Evolutionary conservation across 2,329 filamentous ascomycete genomes (phyloP), one percentile per base, ranked within the genome.

Genomic region (Raffaelea albimanens): DNA sequence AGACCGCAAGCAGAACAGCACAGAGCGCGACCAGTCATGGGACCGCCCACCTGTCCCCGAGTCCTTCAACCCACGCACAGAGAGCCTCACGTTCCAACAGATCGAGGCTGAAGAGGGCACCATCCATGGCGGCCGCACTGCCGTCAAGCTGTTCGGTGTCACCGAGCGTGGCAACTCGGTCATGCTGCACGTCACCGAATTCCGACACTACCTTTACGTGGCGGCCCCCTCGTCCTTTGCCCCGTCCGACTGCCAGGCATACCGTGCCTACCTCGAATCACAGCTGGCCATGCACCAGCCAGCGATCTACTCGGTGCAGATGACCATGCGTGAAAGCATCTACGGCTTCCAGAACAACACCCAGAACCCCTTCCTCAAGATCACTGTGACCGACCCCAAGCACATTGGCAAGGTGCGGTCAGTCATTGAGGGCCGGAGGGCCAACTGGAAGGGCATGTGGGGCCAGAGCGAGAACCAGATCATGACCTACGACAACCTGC

Each of bases 1-100:
- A 21, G 85, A 83, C 19, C 72, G 94, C 56, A 95, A 90, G 71
- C 76, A 87, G 58, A 87, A 77, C 65, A 97, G 94, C 65, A 76
- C 86, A 2, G 93, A 98, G 62, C 94, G 83, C 63, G 91, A 97
- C 63, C 93, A 98, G 65, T 77, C 87, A 61, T 98, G 93, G 94
- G 82, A 84, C 42, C 72, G 77, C 1, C 77, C 77, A 5, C 71
- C 74, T 0, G 43, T 66, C 0, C 68, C 78, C 4, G 63, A 61
- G n/a, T 63, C 69, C 46, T 79, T 78, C 50, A 56, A 67, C 50
- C 73, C 82, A 9, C 62, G 75, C 45, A 79, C 68, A 33, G 80
- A 93, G 54, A 82, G 69, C 54, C 71, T 98, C n/a, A 81, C 78
- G 54, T 97, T 98, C 61, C 93, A 98, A 67, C 85, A 94, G 60